phyloP scores from a whole-genome alignment of 768 basidiomycete species.

The Mycena rosella region DNA sequence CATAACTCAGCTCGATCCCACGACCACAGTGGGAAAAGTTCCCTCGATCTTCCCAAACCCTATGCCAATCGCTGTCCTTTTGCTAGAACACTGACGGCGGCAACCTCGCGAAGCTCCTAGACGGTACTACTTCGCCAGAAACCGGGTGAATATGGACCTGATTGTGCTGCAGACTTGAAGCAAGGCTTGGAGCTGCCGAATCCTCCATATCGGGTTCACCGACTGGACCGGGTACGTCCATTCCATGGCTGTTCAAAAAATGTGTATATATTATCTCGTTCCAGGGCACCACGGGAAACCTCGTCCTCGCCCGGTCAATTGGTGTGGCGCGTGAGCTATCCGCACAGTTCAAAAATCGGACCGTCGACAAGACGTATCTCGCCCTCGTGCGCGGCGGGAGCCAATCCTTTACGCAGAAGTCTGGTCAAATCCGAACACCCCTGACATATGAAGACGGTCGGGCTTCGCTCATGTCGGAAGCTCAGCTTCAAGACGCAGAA shows the following conservation, averaged over 20 bases:
- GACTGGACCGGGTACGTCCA: conserved; percentile 74
- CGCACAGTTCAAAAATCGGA: conserved; percentile 63
- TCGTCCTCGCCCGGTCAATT: conserved; percentile 65
- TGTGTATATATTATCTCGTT: background rate
- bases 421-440: conserved; percentile 56
- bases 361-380: conserved; percentile 70
- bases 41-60: conserved; percentile 53
- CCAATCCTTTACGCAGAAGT: conserved; percentile 56
- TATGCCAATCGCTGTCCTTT: conserved; percentile 37
- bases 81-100: conserved; percentile 30
- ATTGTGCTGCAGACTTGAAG: conserved; percentile 41
- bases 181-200: conserved; percentile 46
- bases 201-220: conserved; percentile 68
- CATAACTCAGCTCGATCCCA: conserved; percentile 60
- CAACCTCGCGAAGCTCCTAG: conserved; percentile 16
- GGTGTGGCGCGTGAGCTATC: conserved; percentile 61
- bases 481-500: conserved; percentile 27
- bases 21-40: conserved; percentile 44
- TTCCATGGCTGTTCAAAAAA: background rate
- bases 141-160: background rate
- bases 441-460: conserved; percentile 62
- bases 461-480: conserved; percentile 48
- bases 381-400: conserved; percentile 70
- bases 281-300: conserved; percentile 73
- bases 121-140: conserved; percentile 10